Evolutionary conservation across 768 basidiomycete species (phyloP).

Genomic region (Mycena maculata): DNA sequence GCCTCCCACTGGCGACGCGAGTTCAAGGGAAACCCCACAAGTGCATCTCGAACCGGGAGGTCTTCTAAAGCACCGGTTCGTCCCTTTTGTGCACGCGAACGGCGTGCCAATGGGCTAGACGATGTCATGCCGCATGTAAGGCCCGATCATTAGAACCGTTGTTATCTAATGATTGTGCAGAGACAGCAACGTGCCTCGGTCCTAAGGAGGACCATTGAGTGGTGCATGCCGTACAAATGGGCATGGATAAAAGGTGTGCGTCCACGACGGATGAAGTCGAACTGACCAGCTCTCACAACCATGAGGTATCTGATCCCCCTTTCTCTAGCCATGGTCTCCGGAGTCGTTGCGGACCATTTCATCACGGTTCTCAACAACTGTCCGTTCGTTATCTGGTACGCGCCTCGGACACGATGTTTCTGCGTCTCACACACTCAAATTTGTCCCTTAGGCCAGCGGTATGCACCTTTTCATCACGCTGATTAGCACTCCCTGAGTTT

Average conservation of each 20-base stretch:
- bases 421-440: not conserved
- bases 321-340: slow-evolving; percentile 10
- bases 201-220: not conserved
- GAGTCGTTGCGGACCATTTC: slow-evolving; percentile 7
- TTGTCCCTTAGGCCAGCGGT: slow-evolving; percentile 18
- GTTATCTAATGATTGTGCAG: not conserved
- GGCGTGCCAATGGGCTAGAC: not conserved
- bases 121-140: not conserved
- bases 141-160: not conserved
- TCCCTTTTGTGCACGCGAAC: too few species aligned
- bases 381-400: slow-evolving; percentile 19
- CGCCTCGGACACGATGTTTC: not conserved
- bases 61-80: too few species aligned
- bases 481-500: not conserved
- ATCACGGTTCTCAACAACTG: slow-evolving; percentile 21
- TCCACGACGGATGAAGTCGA: slow-evolving; percentile 6
- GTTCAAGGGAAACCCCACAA: too few species aligned
- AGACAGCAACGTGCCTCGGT: slow-evolving; percentile 1
- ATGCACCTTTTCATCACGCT: not conserved
- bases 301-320: slow-evolving; percentile 13
- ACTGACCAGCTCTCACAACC: not conserved
- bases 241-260: slow-evolving; percentile 8
- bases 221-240: not conserved
- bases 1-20: slow-evolving; percentile 1
- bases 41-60: not conserved